A percentile compares a stretch with the other conserved stretches of the same genome.
phyloP scores from a whole-genome alignment of 1,139 yeast species.

The Candida sojae region DNA sequence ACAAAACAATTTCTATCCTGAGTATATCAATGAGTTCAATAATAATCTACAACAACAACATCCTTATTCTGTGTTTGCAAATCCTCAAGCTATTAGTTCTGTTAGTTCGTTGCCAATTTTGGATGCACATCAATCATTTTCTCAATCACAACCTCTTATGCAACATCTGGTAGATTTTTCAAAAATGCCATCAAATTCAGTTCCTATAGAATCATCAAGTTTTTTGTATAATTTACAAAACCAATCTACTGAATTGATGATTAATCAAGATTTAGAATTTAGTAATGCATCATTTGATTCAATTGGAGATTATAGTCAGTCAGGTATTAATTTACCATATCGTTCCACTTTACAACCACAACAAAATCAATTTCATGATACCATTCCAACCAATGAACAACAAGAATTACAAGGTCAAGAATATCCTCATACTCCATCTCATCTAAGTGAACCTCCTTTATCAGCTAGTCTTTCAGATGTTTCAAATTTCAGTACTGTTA shows the following conservation, averaged over 20 bases:
- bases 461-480: slow-evolving; percentile 22
- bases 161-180: slow-evolving; percentile 12
- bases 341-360: slow-evolving; percentile 3
- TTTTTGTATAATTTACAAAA: slow-evolving; percentile 15
- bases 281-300: slow-evolving; percentile 31
- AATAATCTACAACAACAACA: slow-evolving; percentile 6
- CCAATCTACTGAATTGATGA: slow-evolving; percentile 22
- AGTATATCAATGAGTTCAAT: slow-evolving; percentile 1
- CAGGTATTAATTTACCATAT: slow-evolving; percentile 5
- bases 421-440: slow-evolving; percentile 1
- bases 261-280: slow-evolving; percentile 26
- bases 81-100: slow-evolving; percentile 24
- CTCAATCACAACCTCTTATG: slow-evolving; percentile 1
- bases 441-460: slow-evolving; percentile 19
- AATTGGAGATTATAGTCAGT: slow-evolving; percentile 23
- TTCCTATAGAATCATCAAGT: slow-evolving; percentile 7
- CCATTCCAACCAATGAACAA: not conserved
- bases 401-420: not conserved
- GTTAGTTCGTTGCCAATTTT: slow-evolving; percentile 9
- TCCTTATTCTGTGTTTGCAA: slow-evolving; percentile 26
- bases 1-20: not conserved
- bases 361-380: slow-evolving; percentile 6
- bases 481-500: slow-evolving; percentile 13
- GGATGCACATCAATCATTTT: slow-evolving; percentile 4
- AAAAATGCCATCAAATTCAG: slow-evolving; percentile 11